Conservation (phyloP, 2,329 filamentous ascomycete genomes). For the Conoideocrella luteorostrata region DNA sequence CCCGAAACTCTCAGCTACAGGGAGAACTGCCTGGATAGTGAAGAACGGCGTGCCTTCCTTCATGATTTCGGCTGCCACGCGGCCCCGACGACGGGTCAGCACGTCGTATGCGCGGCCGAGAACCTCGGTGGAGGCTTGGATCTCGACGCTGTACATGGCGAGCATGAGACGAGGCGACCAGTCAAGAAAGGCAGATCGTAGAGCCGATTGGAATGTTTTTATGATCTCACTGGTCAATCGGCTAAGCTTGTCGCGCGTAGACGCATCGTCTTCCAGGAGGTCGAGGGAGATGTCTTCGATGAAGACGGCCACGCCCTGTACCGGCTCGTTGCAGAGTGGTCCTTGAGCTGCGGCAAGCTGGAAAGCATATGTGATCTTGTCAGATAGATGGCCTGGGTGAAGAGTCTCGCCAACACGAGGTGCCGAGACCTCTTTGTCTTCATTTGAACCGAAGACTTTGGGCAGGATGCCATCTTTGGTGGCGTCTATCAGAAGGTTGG, state of each 20-base stretch:
- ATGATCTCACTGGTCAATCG: conserved; percentile 90
- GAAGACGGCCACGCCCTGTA: conserved; percentile 88
- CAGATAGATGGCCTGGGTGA: conserved; percentile 64
- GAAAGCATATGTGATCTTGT: conserved; percentile 91
- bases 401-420: conserved; percentile 44
- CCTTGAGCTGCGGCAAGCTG: conserved; percentile 86
- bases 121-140: conserved; percentile 93
- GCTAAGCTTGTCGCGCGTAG: conserved; percentile 61
- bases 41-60: conserved; percentile 96
- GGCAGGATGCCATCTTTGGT: conserved; percentile 66
- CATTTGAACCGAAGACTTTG: conserved; percentile 53
- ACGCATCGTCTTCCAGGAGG: conserved; percentile 46
- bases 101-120: conserved; percentile 93
- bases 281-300: conserved; percentile 70
- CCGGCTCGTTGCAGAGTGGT: conserved; percentile 84
- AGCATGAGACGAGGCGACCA: conserved; percentile 94
- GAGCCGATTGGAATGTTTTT: conserved; percentile 77
- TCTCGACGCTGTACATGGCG: conserved; percentile 97
- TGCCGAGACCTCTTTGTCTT: conserved; percentile 23
- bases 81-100: conserved; percentile 87
- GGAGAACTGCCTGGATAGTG: conserved; percentile 80
- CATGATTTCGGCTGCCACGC: conserved; percentile 83
- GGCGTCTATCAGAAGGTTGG: conserved; percentile 82
- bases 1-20: conserved; percentile 91
- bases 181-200: conserved; percentile 81